Evolutionary conservation across 306 rosid species (phyloP).

Genomic region (Hippophae tibetana): DNA sequence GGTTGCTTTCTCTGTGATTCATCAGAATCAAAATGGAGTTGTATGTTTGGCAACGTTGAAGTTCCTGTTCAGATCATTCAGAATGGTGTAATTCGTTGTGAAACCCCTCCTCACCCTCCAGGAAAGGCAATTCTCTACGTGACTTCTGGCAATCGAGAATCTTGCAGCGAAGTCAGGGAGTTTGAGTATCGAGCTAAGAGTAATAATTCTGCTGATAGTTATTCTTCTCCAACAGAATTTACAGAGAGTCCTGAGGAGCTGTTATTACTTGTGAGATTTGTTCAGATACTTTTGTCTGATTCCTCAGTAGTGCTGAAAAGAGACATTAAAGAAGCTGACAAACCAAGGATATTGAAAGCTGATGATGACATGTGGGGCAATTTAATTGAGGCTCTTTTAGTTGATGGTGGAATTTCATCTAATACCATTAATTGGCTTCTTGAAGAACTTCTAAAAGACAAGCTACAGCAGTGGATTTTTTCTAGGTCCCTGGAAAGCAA

Average conservation of each 20-base stretch:
- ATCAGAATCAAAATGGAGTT: conserved; percentile 61
- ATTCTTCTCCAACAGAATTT: conserved; percentile 37
- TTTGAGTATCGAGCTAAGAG: conserved; percentile 57
- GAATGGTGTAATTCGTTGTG: conserved; percentile 66
- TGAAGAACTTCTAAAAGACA: conserved; percentile 79
- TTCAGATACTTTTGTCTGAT: conserved; percentile 58
- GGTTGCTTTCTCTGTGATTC: conserved; percentile 77
- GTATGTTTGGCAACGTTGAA: conserved; percentile 85
- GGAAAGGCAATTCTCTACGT: conserved; percentile 77
- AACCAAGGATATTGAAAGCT: conserved; percentile 28
- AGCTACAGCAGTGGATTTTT: conserved; percentile 66
- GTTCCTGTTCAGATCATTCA: conserved; percentile 78
- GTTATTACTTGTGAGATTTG: conserved; percentile 74
- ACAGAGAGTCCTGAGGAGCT: conserved; percentile 60
- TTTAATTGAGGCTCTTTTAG: conserved; percentile 56
- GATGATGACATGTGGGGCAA: conserved; percentile 58
- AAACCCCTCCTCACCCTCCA: conserved; percentile 60
- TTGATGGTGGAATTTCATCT: conserved; percentile 60
- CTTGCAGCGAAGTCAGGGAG: conserved; percentile 88
- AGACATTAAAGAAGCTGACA: conserved; percentile 30
- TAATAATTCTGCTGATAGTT: conserved; percentile 30
- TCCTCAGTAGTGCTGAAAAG: conserved; percentile 21
- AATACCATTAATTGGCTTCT: conserved; percentile 65
- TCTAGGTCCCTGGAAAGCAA: conserved; percentile 29
- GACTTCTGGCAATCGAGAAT: conserved; percentile 64